Conservation (phyloP, 768 basidiomycete genomes). For the Scleroderma citrinum region DNA sequence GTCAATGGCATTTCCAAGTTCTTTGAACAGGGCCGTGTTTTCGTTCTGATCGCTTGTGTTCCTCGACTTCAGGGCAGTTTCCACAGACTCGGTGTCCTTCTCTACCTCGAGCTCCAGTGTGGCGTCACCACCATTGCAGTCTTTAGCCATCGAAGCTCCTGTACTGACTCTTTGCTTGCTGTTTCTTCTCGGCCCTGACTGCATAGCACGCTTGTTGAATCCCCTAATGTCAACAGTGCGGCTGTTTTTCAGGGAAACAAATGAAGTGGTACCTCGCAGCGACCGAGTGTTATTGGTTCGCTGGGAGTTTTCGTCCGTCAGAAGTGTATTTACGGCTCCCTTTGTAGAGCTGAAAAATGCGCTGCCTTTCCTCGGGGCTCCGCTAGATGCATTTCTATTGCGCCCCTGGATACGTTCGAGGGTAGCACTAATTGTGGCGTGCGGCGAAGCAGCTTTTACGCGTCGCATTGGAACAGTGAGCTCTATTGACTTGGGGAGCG, state of each 20-base stretch:
- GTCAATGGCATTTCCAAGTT: no score
- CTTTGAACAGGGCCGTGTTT: no score
- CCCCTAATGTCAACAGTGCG: conserved; percentile 4
- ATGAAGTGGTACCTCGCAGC: conserved; percentile 15
- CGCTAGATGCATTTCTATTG: neutral
- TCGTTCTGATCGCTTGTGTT: no score
- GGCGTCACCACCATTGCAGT: neutral
- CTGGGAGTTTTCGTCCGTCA: conserved; percentile 2
- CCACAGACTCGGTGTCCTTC: neutral
- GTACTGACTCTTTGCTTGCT: conserved; percentile 4
- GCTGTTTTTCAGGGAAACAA: conserved; percentile 13
- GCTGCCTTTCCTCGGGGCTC: neutral
- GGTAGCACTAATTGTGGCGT: neutral
- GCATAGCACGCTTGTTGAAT: conserved; percentile 10
- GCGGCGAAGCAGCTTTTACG: neutral
- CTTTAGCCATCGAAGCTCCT: neutral
- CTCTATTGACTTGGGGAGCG: neutral
- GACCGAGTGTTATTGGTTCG: conserved; percentile 1
- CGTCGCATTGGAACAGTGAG: neutral
- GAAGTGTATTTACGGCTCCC: neutral
- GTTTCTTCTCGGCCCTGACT: conserved; percentile 3
- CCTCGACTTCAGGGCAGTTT: no score
- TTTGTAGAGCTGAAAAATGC: neutral
- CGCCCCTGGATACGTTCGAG: neutral
- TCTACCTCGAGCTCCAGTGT: neutral